Conservation (phyloP, 2,329 filamentous ascomycete species). For the Lachnellula occidentalis region DNA sequence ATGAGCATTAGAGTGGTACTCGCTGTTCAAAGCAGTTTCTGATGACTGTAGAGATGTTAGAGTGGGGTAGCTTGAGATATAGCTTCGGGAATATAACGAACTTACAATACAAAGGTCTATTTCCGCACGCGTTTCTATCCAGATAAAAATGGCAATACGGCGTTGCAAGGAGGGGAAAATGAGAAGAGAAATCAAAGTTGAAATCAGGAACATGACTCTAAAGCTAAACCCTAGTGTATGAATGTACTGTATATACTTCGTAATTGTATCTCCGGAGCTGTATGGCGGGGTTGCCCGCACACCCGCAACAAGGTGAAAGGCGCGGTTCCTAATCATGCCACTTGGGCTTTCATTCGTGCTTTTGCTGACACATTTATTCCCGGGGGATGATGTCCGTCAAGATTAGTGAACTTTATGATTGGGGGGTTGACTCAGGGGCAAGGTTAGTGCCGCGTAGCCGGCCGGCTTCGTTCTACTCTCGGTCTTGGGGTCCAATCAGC, state of each 20-base stretch:
- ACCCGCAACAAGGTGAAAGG: neutral
- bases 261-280: too few species aligned
- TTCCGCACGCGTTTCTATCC: neutral
- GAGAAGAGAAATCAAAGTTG: too few species aligned
- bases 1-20: neutral
- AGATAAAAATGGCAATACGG: neutral
- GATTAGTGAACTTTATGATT: neutral
- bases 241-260: too few species aligned
- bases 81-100: neutral
- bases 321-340: too few species aligned
- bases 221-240: too few species aligned
- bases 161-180: too few species aligned
- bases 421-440: neutral
- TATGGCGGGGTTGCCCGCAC: neutral
- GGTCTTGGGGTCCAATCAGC: neutral
- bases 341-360: neutral
- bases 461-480: neutral
- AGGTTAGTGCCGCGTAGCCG: neutral
- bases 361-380: neutral
- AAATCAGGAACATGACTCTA: too few species aligned
- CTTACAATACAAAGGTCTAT: neutral
- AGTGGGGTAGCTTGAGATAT: neutral
- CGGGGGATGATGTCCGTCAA: neutral
- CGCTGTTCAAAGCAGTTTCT: neutral
- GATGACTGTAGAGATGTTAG: neutral